phyloP scores from a whole-genome alignment of 805 yeast genomes.

The Pichia membranifaciens region DNA sequence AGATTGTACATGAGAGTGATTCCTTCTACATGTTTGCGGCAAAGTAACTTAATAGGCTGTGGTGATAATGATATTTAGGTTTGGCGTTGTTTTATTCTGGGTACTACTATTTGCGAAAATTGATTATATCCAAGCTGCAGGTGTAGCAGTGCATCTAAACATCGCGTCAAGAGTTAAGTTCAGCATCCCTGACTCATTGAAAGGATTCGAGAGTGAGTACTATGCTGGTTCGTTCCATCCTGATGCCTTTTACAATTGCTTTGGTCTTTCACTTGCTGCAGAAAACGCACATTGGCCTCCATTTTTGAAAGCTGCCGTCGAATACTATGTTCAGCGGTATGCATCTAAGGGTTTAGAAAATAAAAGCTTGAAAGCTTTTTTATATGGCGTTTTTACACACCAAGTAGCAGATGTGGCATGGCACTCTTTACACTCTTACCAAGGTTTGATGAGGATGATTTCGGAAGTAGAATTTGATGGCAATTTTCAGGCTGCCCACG shows the following conservation, averaged over 20 bases:
- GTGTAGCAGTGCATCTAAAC: conserved; percentile 33
- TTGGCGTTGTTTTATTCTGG: neutral
- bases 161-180: conserved; percentile 30
- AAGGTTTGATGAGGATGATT: conserved; percentile 50
- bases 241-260: conserved; percentile 60
- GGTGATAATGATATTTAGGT: neutral
- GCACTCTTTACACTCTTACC: conserved; percentile 53
- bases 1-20: too few species aligned
- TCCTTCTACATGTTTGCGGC: too few species aligned
- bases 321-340: conserved; percentile 30
- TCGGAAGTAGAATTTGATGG: conserved; percentile 52
- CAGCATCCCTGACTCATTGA: conserved; percentile 31
- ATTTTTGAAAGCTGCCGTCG: conserved; percentile 43
- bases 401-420: conserved; percentile 62
- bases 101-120: neutral
- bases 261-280: conserved; percentile 44
- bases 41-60: too few species aligned
- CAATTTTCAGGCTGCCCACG: conserved; percentile 44
- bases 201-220: conserved; percentile 27
- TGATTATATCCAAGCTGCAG: conserved; percentile 13
- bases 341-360: conserved; percentile 20
- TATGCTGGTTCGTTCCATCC: conserved; percentile 65
- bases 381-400: conserved; percentile 55
- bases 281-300: conserved; percentile 72
- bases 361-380: conserved; percentile 43